These are phyloP conservation scores for Plasmodium ovale DNA, from an alignment of 169 alveolate genomes.

Conservation along the genomic window DNA sequence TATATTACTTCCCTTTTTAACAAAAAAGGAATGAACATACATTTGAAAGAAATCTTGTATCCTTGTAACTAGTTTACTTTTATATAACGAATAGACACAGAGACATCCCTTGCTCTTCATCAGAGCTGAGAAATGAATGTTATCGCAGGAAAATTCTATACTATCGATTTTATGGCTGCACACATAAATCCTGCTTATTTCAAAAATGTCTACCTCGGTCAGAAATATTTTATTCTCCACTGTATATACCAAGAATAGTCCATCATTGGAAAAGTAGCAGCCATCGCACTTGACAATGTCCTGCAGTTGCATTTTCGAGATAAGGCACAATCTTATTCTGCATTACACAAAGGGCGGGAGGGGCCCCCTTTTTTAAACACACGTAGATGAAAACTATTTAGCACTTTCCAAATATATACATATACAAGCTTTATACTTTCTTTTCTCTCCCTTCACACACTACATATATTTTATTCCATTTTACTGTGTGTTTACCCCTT, in stretches of 20 bases:
- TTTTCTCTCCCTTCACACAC: no score
- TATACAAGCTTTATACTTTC: no score
- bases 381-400: no score
- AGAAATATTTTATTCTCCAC: conserved; percentile 24
- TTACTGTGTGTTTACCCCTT: no score
- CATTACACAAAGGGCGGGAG: no score
- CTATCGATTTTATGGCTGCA: conserved; percentile 28
- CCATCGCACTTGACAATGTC: conserved; percentile 3
- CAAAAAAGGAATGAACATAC: conserved; percentile 15
- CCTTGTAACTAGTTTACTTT: not conserved
- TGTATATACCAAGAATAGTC: conserved; percentile 29
- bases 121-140: conserved; percentile 40
- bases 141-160: conserved; percentile 20
- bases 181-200: conserved; percentile 11
- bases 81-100: conserved; percentile 27
- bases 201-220: conserved; percentile 8
- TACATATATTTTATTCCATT: no score
- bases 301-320: conserved; percentile 16
- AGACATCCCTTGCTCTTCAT: conserved; percentile 34
- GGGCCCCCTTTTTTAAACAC: no score
- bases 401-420: no score
- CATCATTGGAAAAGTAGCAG: conserved; percentile 48
- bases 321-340: no score
- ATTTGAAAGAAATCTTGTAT: conserved; percentile 28
- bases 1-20: conserved; percentile 6